Conservation (phyloP, 2,329 filamentous ascomycete species). For the Diaporthe eres region DNA sequence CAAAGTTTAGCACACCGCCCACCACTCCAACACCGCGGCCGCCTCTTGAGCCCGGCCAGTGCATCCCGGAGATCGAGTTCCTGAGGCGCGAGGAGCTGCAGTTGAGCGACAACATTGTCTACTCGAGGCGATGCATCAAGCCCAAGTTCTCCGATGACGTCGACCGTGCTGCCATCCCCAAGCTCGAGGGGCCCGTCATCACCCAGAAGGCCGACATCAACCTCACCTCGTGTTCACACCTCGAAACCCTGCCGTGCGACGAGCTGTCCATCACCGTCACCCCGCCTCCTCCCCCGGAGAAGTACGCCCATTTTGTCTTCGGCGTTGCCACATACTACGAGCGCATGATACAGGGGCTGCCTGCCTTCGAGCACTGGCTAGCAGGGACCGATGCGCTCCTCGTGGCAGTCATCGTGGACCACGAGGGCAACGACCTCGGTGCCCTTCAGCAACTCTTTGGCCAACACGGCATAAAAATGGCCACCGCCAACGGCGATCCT, state of each 20-base stretch:
- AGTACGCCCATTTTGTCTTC: conserved; percentile 68
- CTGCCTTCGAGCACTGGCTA: conserved; percentile 70
- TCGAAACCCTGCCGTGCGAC: conserved; percentile 53
- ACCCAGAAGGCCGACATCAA: conserved; percentile 50
- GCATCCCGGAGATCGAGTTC: conserved; percentile 47
- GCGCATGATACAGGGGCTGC: conserved; percentile 64
- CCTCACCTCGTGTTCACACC: conserved; percentile 43
- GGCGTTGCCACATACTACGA: conserved; percentile 68
- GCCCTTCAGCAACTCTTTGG: conserved; percentile 52
- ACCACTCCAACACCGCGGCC: conserved; percentile 31
- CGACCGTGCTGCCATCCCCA: conserved; percentile 55
- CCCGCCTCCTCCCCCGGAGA: conserved; percentile 55
- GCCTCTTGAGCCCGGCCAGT: conserved; percentile 40
- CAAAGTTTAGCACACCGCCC: conserved; percentile 38
- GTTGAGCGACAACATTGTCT: conserved; percentile 59
- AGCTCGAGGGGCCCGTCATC: conserved; percentile 56
- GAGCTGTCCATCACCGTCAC: conserved; percentile 64
- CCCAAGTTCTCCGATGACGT: conserved; percentile 51
- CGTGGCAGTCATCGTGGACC: conserved; percentile 65
- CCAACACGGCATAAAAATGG: conserved; percentile 48
- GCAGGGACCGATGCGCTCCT: conserved; percentile 64
- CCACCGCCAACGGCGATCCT: conserved; percentile 46
- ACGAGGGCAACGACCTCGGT: conserved; percentile 43
- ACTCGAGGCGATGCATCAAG: conserved; percentile 61
- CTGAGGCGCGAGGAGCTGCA: conserved; percentile 48